Percentiles rank a stretch among this genome's conserved stretches.
Evolutionary conservation across 257 asterid species (phyloP).

Genomic region (Paulownia fortunei): DNA sequence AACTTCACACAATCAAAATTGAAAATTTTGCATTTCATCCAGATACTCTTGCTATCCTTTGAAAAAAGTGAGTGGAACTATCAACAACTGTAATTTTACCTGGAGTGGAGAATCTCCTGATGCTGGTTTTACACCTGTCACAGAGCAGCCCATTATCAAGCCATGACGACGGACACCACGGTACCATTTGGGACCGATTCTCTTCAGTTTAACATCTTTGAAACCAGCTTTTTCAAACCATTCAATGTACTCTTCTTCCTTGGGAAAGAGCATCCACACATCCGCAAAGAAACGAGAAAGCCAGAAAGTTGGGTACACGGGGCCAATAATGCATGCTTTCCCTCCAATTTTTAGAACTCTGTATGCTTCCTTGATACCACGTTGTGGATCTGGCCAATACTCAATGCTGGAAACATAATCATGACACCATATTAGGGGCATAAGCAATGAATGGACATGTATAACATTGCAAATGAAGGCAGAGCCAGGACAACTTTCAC

Average conservation of each 20-base stretch:
- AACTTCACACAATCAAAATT: too few species aligned
- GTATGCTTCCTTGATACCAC: slow-evolving; percentile 74
- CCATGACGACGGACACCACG: slow-evolving; percentile 74
- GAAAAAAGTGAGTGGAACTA: not conserved
- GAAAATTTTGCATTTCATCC: too few species aligned
- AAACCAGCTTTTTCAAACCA: slow-evolving; percentile 71
- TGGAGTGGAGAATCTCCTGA: slow-evolving; percentile 69
- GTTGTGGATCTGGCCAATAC: slow-evolving; percentile 81
- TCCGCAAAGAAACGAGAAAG: slow-evolving; percentile 68
- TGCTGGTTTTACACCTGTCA: slow-evolving; percentile 61
- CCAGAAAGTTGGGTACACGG: slow-evolving; percentile 66
- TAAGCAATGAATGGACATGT: not conserved
- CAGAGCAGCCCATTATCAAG: slow-evolving; percentile 73
- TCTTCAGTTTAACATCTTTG: slow-evolving; percentile 58
- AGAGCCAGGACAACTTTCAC: not conserved
- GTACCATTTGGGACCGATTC: slow-evolving; percentile 75
- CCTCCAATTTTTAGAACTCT: slow-evolving; percentile 66
- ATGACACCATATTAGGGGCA: not conserved
- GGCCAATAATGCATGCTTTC: slow-evolving; percentile 69
- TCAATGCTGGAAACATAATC: slow-evolving; percentile 50
- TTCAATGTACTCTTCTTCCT: slow-evolving; percentile 70
- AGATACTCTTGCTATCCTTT: not conserved
- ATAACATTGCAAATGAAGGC: not conserved
- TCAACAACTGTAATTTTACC: slow-evolving; percentile 35
- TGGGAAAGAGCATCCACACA: slow-evolving; percentile 75